Evolutionary conservation across 495 filamentous ascomycete genomes (phyloP).

Genomic region (Apiosordaria backusii): DNA sequence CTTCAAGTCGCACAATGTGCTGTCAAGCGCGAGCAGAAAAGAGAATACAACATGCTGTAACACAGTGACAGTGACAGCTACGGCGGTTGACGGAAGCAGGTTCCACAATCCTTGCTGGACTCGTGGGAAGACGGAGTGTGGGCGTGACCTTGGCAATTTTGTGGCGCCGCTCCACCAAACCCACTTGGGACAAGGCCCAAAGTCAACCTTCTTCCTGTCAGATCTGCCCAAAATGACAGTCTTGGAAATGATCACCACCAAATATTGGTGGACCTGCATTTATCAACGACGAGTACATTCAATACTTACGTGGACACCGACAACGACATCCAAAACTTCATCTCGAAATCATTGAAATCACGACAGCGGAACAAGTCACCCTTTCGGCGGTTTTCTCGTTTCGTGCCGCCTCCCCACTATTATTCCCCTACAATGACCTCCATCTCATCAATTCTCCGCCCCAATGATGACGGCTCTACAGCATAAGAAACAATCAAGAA

Average conservation of each 20-base stretch:
- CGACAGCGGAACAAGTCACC: background rate
- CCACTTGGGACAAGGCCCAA: background rate
- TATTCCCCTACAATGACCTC: background rate
- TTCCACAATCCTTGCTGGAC: background rate
- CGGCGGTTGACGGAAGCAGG: background rate
- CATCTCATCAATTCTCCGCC: background rate
- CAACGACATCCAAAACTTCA: background rate
- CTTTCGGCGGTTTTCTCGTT: slow-evolving; percentile 8
- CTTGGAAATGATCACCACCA: background rate
- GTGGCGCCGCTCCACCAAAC: slow-evolving; percentile 1
- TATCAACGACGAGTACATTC: background rate
- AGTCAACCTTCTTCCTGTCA: background rate
- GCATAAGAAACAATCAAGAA: slow-evolving; percentile 18
- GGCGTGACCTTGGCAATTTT: slow-evolving; percentile 1
- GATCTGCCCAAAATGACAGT: background rate
- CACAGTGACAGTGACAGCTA: background rate
- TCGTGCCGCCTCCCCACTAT: slow-evolving; percentile 10
- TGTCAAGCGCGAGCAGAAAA: background rate
- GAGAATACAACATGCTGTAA: background rate
- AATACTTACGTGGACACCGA: background rate
- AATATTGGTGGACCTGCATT: slow-evolving; percentile 2
- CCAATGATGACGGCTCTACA: background rate
- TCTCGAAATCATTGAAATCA: background rate
- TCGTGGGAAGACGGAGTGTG: background rate
- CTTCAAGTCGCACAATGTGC: background rate